phyloP scores from a whole-genome alignment of 2,329 filamentous ascomycete genomes.

The Ceratocystis harringtonii region DNA sequence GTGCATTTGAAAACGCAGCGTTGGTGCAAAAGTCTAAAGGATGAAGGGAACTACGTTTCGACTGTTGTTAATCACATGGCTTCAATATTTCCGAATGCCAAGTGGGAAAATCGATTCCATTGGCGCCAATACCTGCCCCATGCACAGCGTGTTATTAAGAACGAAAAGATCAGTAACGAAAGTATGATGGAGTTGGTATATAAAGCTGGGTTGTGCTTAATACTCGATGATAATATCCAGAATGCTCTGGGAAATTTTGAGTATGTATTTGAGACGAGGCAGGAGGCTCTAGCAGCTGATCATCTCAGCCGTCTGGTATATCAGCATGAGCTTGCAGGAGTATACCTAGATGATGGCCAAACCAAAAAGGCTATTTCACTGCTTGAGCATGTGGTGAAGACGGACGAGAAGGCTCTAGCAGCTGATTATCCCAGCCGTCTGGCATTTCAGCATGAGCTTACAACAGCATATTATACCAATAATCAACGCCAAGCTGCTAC shows the following conservation, averaged over 20 bases:
- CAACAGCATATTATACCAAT: too few relatives aligned
- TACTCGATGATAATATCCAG: neutral
- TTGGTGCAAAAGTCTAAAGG: neutral
- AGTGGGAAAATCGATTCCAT: neutral
- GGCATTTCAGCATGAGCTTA: fast-evolving
- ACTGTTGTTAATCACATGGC: neutral
- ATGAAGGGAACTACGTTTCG: neutral
- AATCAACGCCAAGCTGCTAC: too few relatives aligned
- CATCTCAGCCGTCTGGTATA: too few relatives aligned
- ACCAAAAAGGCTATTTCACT: too few relatives aligned
- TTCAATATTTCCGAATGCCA: neutral
- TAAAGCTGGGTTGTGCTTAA: neutral
- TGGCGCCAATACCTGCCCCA: neutral
- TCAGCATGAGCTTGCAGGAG: too few relatives aligned
- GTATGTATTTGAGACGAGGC: too few relatives aligned
- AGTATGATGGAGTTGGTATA: too few relatives aligned
- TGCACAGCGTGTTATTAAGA: neutral
- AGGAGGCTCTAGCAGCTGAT: too few relatives aligned
- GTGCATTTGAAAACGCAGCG: neutral
- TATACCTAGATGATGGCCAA: too few relatives aligned
- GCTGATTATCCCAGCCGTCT: neutral
- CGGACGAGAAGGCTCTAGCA: neutral
- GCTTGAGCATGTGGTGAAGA: neutral
- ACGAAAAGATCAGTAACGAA: neutral
- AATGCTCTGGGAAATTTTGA: too few relatives aligned